phyloP scores from a whole-genome alignment of 768 basidiomycete species.

The Coprinellus micaceus region DNA sequence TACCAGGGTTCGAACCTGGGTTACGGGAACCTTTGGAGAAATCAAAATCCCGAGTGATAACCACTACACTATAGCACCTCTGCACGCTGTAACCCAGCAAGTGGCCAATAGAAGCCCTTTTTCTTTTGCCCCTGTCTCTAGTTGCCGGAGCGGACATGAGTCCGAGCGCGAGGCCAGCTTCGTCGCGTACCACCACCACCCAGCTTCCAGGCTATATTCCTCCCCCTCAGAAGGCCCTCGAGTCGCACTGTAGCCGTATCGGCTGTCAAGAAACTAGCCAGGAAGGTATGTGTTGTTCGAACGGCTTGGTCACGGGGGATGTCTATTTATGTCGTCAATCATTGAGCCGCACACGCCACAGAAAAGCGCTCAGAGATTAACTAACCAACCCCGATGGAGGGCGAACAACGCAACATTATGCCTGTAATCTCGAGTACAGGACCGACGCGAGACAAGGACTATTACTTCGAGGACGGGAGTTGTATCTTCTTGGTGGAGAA shows the following conservation, averaged over 20 bases:
- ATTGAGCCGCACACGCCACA: too few relatives aligned
- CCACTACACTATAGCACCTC: constrained; percentile 20
- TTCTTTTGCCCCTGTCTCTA: too few relatives aligned
- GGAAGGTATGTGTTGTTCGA: too few relatives aligned
- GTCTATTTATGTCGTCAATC: too few relatives aligned
- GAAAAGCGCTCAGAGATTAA: too few relatives aligned
- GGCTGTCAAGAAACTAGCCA: too few relatives aligned
- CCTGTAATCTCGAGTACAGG: background rate
- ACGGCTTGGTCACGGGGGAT: too few relatives aligned
- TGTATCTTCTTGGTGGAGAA: constrained; percentile 61
- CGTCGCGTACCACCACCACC: too few relatives aligned
- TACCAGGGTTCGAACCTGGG: constrained; percentile 20
- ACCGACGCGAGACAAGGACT: constrained; percentile 44
- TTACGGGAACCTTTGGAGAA: constrained; percentile 13
- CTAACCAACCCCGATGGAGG: background rate
- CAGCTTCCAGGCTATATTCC: too few relatives aligned
- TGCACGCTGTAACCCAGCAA: background rate
- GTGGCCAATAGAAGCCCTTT: background rate
- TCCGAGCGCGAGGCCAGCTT: too few relatives aligned
- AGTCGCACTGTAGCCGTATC: too few relatives aligned
- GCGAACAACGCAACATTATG: background rate
- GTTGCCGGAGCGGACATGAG: background rate
- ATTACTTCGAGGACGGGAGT: constrained; percentile 67
- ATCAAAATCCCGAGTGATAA: constrained; percentile 22
- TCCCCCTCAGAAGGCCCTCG: too few relatives aligned